Conservation (phyloP, 306 rosid species). For the Acmispon strigosus region DNA sequence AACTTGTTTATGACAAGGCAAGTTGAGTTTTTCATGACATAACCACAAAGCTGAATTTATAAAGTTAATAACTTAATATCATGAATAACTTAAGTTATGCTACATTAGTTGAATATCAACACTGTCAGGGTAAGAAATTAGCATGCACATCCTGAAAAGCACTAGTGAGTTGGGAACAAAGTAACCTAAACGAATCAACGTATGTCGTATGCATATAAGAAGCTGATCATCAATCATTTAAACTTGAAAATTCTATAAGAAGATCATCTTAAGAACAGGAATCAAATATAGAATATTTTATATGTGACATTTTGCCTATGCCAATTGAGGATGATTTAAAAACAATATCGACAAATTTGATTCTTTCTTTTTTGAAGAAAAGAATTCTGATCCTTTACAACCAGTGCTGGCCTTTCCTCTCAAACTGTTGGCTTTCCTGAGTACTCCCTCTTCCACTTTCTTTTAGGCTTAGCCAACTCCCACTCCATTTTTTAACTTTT, state of each 20-base stretch:
- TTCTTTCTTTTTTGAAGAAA: neutral
- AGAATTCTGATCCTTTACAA: neutral
- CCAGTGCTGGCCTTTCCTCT: neutral
- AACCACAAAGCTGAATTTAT: neutral
- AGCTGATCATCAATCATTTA: neutral
- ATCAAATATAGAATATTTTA: neutral
- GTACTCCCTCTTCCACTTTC: neutral
- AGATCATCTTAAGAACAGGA: neutral
- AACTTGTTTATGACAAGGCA: conserved; percentile 6
- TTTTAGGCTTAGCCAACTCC: neutral
- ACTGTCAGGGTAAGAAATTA: neutral
- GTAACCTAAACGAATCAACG: neutral
- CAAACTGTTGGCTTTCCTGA: neutral
- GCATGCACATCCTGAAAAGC: neutral
- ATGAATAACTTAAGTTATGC: neutral
- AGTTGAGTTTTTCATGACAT: neutral
- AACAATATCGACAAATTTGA: neutral
- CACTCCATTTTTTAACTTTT: neutral
- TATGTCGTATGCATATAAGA: neutral
- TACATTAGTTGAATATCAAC: neutral
- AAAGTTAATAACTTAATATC: neutral
- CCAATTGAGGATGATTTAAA: neutral
- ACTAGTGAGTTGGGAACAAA: neutral
- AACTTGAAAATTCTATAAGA: neutral
- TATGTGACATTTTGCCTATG: neutral